Base-by-base conservation (phyloP, 352 stramenopile genomes). In the Phytophthora capsici region DNA sequence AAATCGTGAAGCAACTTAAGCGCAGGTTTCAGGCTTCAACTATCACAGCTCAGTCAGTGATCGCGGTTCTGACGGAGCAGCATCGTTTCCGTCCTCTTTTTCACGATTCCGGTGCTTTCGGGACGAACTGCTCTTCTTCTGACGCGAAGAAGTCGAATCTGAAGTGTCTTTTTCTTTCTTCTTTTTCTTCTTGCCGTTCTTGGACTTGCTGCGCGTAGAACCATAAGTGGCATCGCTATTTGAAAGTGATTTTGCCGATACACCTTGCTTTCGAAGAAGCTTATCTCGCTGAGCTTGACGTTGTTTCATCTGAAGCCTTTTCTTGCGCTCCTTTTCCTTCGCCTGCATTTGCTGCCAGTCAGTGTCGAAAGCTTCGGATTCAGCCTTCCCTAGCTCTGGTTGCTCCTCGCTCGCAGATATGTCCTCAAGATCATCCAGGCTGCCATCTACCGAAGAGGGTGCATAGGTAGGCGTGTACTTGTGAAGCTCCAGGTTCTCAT, bases 231-330 rank as follows among this genome's bases (percentile, higher is more conserved):
- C 23, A 17, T 37, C 37, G n/a, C 9, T 63, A 16, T 36, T 47
- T 12, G 62, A 54, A 7, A 78, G 26, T 17, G 66, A 49, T 34
- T 71, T 81, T 1, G 66, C 70, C 2, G 57, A 72, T 9, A 45
- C 46, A 6, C 63, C 54, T 63, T 88, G 78, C 44, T 91, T 91
- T 55, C 89, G 89, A 10, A 90, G 56, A 13, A 90, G 46, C 48
- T 92, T 92, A 13, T 94, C 83, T n/a, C 83, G 80, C 44, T 91
- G 85, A 14, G 82, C 83, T 67, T 94, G 85, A 0, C 85, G 75
- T 45, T 94, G 85, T 38, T 92, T 94, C 16, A 81, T 50, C 66
- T 89, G 81, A 23, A 92, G 48, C 36, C 76, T 76, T 49, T 89
- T 89, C 57, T 84, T 84, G 10, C 85, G 79, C 43, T 91, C 80